Evolutionary conservation across 1,284 basidiomycete species (phyloP).

Genomic region (Hemileia vastatrix): DNA sequence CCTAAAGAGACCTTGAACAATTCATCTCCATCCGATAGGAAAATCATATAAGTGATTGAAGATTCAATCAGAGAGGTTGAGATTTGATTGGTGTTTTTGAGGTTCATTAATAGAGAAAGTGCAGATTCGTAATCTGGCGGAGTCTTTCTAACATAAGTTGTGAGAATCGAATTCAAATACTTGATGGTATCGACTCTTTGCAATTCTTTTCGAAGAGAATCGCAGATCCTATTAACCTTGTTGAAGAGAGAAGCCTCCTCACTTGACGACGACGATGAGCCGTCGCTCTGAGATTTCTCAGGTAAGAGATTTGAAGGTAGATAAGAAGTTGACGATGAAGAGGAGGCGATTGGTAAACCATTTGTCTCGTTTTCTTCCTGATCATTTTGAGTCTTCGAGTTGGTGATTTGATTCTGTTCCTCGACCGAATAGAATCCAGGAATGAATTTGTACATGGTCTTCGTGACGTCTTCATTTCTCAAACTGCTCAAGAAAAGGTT

Average conservation of each 20-base stretch:
- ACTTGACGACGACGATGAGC: too few relatives aligned
- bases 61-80: neutral
- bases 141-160: slow-evolving; percentile 80
- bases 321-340: too few relatives aligned
- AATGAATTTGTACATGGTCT: too few relatives aligned
- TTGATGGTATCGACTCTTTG: too few relatives aligned
- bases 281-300: too few relatives aligned
- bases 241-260: too few relatives aligned
- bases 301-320: too few relatives aligned
- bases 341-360: too few relatives aligned
- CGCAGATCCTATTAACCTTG: slow-evolving; percentile 65
- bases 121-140: slow-evolving; percentile 86
- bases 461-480: slow-evolving; percentile 51
- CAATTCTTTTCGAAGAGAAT: too few relatives aligned
- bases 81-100: slow-evolving; percentile 46
- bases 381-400: too few relatives aligned
- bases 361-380: too few relatives aligned
- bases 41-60: slow-evolving; percentile 96
- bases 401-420: slow-evolving; percentile 7
- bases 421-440: too few relatives aligned
- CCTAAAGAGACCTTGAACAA: slow-evolving; percentile 91
- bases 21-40: slow-evolving; percentile 83
- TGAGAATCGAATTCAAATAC: slow-evolving; percentile 84
- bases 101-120: slow-evolving; percentile 65
- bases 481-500: slow-evolving; percentile 83